These are phyloP conservation scores for Globisporangium nodosum DNA, from an alignment of 352 stramenopile species.

Conservation along the genomic window DNA sequence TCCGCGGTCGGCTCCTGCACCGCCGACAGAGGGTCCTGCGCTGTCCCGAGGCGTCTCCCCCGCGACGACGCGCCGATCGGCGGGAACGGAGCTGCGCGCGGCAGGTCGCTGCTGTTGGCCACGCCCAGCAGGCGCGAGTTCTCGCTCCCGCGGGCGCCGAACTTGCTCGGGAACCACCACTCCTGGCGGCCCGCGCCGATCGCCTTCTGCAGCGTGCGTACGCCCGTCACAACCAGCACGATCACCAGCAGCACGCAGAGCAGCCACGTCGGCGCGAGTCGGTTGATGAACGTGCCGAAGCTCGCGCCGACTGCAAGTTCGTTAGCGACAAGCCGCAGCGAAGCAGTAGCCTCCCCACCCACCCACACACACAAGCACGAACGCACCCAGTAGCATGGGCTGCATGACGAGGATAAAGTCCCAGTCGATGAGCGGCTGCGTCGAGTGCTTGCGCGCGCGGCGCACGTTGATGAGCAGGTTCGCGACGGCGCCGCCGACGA, in stretches of 20 bases:
- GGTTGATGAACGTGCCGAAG: slow-evolving; percentile 90
- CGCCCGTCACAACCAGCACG: slow-evolving; percentile 83
- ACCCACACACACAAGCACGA: neutral
- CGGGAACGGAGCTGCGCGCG: neutral
- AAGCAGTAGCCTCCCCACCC: too few species aligned
- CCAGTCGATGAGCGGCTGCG: slow-evolving; percentile 94
- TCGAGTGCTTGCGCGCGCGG: slow-evolving; percentile 86
- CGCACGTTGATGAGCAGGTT: slow-evolving; percentile 91
- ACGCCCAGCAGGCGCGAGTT: slow-evolving; percentile 23
- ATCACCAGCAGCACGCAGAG: slow-evolving; percentile 88
- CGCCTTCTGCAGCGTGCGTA: slow-evolving; percentile 88
- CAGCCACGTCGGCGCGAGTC: slow-evolving; percentile 84
- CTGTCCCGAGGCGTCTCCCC: neutral
- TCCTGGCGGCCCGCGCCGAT: slow-evolving; percentile 86
- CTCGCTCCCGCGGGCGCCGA: slow-evolving; percentile 9
- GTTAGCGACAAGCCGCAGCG: too few species aligned
- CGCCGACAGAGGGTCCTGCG: slow-evolving; percentile 9
- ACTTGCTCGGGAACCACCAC: slow-evolving; percentile 29
- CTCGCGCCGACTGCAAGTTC: slow-evolving; percentile 41
- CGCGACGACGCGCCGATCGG: neutral
- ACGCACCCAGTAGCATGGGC: slow-evolving; percentile 77
- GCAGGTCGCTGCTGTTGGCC: neutral
- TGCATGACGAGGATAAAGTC: slow-evolving; percentile 97
- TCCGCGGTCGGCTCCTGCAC: slow-evolving; percentile 32
- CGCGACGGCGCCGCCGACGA: slow-evolving; percentile 91